phyloP scores from a whole-genome alignment of 805 yeast species.

The Hanseniaspora occidentalis region DNA sequence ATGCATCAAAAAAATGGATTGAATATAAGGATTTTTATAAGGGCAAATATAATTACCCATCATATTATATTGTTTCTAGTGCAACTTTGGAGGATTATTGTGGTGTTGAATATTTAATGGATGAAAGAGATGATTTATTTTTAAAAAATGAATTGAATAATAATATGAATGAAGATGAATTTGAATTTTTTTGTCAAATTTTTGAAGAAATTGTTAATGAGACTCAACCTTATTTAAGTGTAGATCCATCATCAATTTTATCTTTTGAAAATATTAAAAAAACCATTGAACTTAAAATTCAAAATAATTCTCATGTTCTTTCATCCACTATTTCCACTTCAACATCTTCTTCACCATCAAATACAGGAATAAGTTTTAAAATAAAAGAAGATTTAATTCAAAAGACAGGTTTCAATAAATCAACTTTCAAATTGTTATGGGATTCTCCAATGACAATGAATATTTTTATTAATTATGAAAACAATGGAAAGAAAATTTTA shows the following conservation, averaged over 20 bases:
- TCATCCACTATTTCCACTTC: conserved; percentile 3
- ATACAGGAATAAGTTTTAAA: conserved; percentile 27
- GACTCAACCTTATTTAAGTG: conserved; percentile 76
- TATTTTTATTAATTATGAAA: conserved; percentile 21
- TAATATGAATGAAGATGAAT: conserved; percentile 66
- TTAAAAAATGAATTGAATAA: conserved; percentile 29
- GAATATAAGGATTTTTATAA: conserved; percentile 64
- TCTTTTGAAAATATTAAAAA: conserved; percentile 53
- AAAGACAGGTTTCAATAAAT: conserved; percentile 37
- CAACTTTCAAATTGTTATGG: conserved; percentile 47
- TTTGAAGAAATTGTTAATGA: conserved; percentile 66
- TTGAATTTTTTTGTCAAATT: conserved; percentile 62
- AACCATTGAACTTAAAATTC: conserved; percentile 31
- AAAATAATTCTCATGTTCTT: conserved; percentile 8
- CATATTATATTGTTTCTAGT: conserved; percentile 72
- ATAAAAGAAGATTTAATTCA: conserved; percentile 46
- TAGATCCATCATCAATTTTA: conserved; percentile 72
- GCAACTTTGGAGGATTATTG: conserved; percentile 94
- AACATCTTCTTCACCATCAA: conserved; percentile 1
- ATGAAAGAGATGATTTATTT: conserved; percentile 73
- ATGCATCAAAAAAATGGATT: conserved; percentile 73
- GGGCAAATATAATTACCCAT: conserved; percentile 58
- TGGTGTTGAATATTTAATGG: conserved; percentile 81
- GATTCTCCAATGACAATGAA: not conserved
- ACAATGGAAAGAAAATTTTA: not conserved